Conservation (phyloP, 2,329 filamentous ascomycete species). For the Aspergillus intermedius region DNA sequence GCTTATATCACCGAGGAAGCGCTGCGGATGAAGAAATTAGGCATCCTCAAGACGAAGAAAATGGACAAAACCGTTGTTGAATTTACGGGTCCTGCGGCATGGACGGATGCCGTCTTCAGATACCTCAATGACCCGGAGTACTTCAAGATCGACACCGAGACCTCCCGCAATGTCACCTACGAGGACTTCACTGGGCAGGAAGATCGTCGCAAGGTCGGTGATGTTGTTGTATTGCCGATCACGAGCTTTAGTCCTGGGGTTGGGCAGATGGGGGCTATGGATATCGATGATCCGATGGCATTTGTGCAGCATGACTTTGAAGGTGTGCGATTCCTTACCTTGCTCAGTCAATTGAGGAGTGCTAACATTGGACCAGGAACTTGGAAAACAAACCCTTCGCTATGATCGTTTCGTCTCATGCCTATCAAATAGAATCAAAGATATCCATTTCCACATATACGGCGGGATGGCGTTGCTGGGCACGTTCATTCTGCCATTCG, state of each 20-base stretch:
- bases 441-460: too few relatives aligned
- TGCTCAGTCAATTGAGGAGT: background rate
- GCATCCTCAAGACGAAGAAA: conserved; percentile 56
- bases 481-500: too few relatives aligned
- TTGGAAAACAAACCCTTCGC: conserved; percentile 33
- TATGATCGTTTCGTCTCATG: conserved; percentile 4
- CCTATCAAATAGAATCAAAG: too few relatives aligned
- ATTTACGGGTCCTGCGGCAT: conserved; percentile 87
- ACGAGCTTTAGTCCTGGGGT: conserved; percentile 96
- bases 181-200: conserved; percentile 85
- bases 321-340: conserved; percentile 47
- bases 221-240: conserved; percentile 89
- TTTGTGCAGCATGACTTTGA: conserved; percentile 97
- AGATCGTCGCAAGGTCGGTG: conserved; percentile 76
- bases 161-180: conserved; percentile 70
- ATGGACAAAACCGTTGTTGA: conserved; percentile 74
- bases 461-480: too few relatives aligned
- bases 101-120: conserved; percentile 86
- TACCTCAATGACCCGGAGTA: conserved; percentile 90
- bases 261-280: conserved; percentile 82
- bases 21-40: conserved; percentile 62
- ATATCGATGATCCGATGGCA: conserved; percentile 86
- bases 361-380: conserved; percentile 20
- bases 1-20: conserved; percentile 78
- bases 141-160: conserved; percentile 67